Percentiles rank a stretch among this genome's conserved stretches.
Evolutionary conservation across 495 filamentous ascomycete genomes (phyloP).

Genomic region (Hyaloscypha hepaticicola): DNA sequence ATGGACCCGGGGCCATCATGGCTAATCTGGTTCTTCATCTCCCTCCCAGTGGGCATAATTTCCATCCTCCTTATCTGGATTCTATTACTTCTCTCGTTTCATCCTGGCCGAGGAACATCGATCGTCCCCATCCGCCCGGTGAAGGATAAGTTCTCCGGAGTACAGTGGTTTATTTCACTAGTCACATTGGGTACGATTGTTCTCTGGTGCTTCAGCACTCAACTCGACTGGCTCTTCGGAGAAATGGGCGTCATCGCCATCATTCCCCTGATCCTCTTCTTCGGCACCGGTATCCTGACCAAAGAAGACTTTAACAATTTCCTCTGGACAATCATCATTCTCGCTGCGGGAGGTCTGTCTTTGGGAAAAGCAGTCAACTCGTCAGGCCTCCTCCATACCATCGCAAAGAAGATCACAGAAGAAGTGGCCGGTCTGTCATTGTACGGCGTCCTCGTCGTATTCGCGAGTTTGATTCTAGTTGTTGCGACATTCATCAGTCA

Average conservation of each 20-base stretch:
- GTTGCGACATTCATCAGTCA: conserved; percentile 98
- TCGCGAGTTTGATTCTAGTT: conserved; percentile 80
- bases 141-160: conserved; percentile 81
- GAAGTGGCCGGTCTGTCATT: conserved; percentile 75
- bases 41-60: conserved; percentile 87
- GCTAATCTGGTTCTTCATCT: conserved; percentile 96
- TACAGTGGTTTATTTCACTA: conserved; percentile 88
- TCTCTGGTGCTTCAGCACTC: conserved; percentile 90
- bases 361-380: conserved; percentile 94
- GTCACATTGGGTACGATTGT: conserved; percentile 85
- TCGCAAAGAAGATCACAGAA: conserved; percentile 71
- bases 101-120: conserved; percentile 77
- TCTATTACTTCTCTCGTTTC: conserved; percentile 80
- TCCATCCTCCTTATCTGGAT: conserved; percentile 88
- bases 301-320: conserved; percentile 99
- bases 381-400: conserved; percentile 87
- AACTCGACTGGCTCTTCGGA: conserved; percentile 82
- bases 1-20: conserved; percentile 90
- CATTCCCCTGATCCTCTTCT: conserved; percentile 93
- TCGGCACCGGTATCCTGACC: conserved; percentile 93
- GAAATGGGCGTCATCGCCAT: conserved; percentile 99
- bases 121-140: conserved; percentile 89
- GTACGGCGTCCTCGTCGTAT: conserved; percentile 85
- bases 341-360: conserved; percentile 89
- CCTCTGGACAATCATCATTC: conserved; percentile 99